phyloP scores from a whole-genome alignment of 305 asterid species.

The Fraxinus greggii region DNA sequence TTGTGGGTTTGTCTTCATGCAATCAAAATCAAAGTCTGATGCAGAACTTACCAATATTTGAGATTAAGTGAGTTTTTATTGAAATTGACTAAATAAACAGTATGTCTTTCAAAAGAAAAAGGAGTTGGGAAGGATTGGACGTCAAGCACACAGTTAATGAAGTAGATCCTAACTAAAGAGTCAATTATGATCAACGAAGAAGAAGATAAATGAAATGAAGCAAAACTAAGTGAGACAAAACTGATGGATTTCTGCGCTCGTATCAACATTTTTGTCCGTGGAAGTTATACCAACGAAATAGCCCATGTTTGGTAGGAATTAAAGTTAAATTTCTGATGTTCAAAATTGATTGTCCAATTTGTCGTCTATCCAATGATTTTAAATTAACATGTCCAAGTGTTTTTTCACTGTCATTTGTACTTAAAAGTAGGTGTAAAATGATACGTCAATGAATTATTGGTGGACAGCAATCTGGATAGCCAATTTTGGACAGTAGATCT shows the following conservation, averaged over 20 bases:
- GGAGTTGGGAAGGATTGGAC: not conserved
- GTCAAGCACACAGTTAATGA: not conserved
- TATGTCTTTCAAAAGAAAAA: not conserved
- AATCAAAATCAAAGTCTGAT: slow-evolving; percentile 1
- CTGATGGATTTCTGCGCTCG: not conserved
- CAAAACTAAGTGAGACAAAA: not conserved
- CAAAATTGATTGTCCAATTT: not conserved
- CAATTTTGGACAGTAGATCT: too few relatives aligned
- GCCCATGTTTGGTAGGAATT: not conserved
- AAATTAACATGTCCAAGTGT: too few relatives aligned
- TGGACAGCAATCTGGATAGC: too few relatives aligned
- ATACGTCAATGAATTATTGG: too few relatives aligned
- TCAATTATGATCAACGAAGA: not conserved
- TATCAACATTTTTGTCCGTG: not conserved
- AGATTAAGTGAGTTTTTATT: not conserved
- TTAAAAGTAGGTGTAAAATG: too few relatives aligned
- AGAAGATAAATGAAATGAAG: not conserved
- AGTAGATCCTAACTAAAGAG: not conserved
- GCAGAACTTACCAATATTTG: not conserved
- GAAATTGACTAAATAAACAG: not conserved
- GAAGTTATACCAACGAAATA: not conserved
- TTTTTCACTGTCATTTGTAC: too few relatives aligned
- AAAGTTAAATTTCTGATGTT: not conserved
- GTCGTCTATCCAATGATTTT: not conserved
- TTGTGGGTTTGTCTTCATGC: slow-evolving; percentile 29